Conservation (phyloP, 352 stramenopile species). For the Globisporangium barbulae region DNA sequence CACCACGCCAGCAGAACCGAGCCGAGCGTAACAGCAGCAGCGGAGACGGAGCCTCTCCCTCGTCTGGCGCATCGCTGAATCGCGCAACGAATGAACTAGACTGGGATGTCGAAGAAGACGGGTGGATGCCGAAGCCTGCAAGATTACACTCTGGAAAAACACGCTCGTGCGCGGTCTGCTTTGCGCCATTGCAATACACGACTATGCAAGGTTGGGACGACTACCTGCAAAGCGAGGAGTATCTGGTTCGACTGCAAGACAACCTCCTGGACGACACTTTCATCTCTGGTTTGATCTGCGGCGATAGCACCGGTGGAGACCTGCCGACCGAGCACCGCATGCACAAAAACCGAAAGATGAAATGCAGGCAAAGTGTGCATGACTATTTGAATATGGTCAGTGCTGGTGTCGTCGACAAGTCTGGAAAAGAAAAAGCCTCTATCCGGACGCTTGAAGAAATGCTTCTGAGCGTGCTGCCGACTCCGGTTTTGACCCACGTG, state of each 20-base stretch:
- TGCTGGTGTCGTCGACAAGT: conserved; percentile 68
- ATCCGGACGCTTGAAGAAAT: conserved; percentile 80
- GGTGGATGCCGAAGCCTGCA: conserved; percentile 84
- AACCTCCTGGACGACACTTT: conserved; percentile 80
- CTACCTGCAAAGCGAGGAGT: conserved; percentile 79
- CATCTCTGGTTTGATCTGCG: conserved; percentile 75
- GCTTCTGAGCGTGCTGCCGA: conserved; percentile 70
- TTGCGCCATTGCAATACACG: conserved; percentile 73
- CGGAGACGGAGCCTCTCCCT: conserved; percentile 1
- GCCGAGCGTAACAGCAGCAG: conserved; percentile 15
- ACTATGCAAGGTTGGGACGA: conserved; percentile 70
- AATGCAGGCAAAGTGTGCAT: conserved; percentile 76
- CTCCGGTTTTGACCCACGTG: conserved; percentile 72
- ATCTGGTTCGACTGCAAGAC: conserved; percentile 61
- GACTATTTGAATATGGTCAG: conserved; percentile 85
- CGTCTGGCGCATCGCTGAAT: background rate
- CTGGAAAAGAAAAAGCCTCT: conserved; percentile 69
- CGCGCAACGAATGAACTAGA: conserved; percentile 10
- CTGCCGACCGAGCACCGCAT: conserved; percentile 83
- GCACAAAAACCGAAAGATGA: conserved; percentile 81
- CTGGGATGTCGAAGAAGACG: conserved; percentile 47
- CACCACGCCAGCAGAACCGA: conserved; percentile 7
- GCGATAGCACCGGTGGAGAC: conserved; percentile 63
- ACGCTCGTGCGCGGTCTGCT: conserved; percentile 73
- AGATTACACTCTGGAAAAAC: conserved; percentile 78